A percentile compares a stretch with the other conserved stretches of the same genome.
Conservation (phyloP, 345 rosid genomes). For the Eucalyptus paniculata region DNA sequence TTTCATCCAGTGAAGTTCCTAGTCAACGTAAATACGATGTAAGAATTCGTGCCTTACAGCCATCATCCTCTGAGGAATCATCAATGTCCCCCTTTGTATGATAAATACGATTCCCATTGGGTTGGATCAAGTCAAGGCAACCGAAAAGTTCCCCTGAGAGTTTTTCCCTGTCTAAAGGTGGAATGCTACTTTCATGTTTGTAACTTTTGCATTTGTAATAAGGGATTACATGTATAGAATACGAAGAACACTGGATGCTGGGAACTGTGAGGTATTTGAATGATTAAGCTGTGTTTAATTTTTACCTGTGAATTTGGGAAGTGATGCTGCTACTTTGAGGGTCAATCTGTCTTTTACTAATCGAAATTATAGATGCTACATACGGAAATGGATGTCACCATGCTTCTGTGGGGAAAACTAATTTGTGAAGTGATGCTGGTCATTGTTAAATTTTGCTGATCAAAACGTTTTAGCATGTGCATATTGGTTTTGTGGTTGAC, state of each 20-base stretch:
- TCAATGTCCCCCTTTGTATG: constrained; percentile 16
- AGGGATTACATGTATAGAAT: not conserved
- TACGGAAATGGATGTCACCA: not conserved
- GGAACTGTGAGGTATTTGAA: not conserved
- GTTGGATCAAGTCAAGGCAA: not conserved
- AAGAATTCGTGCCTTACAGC: constrained; percentile 82
- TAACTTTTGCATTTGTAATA: not conserved
- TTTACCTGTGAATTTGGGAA: not conserved
- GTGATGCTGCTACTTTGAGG: not conserved
- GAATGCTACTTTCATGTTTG: not conserved
- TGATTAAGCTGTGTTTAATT: not conserved
- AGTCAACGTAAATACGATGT: constrained; percentile 46
- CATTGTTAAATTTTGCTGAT: not conserved
- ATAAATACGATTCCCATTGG: not conserved
- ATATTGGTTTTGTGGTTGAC: not conserved
- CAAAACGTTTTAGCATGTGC: not conserved
- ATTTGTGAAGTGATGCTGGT: not conserved
- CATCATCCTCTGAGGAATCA: constrained; percentile 35
- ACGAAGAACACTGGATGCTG: not conserved
- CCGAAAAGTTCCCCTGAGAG: not conserved
- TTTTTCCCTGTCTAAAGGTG: not conserved
- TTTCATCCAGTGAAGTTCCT: constrained; percentile 21
- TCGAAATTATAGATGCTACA: not conserved
- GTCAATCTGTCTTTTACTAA: not conserved
- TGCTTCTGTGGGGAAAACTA: not conserved